Evolutionary conservation across 768 basidiomycete species (phyloP).

Genomic region (Sporobolomyces phaffii): DNA sequence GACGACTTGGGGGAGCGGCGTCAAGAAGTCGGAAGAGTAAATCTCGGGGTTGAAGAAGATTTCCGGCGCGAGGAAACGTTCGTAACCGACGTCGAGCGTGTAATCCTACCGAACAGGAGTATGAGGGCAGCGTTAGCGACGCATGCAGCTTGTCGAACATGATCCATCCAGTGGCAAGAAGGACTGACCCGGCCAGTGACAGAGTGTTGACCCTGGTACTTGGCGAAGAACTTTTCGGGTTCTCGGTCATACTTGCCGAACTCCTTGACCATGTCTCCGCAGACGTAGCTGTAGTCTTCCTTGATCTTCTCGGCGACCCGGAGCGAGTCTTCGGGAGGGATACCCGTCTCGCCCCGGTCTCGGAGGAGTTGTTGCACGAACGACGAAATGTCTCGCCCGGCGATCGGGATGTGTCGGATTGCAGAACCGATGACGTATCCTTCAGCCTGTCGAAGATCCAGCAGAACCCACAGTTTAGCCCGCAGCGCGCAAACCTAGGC

Average conservation of each 20-base stretch:
- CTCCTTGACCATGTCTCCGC: conserved; percentile 97
- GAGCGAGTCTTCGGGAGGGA: conserved; percentile 91
- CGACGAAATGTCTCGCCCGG: conserved; percentile 91
- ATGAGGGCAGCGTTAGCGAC: no score
- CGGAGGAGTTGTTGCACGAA: conserved; percentile 93
- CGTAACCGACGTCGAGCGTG: conserved; percentile 87
- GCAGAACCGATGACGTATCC: conserved; percentile 98
- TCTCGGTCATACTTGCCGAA: conserved; percentile 97
- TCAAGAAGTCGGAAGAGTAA: conserved; percentile 92
- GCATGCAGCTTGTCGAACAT: no score
- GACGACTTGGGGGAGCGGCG: conserved; percentile 90
- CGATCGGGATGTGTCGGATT: conserved; percentile 98
- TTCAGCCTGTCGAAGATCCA: no score
- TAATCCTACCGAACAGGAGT: no score
- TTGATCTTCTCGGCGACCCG: conserved; percentile 88
- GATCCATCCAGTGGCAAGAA: no score
- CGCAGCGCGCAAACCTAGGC: no score
- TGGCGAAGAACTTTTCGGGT: conserved; percentile 87
- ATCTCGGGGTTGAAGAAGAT: conserved; percentile 99
- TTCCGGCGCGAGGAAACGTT: conserved; percentile 97
- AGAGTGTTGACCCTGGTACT: conserved; percentile 86
- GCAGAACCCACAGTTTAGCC: no score
- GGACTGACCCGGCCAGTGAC: conserved; percentile 76
- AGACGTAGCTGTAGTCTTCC: conserved; percentile 96
- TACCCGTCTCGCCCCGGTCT: conserved; percentile 82